Conservation (phyloP, 2,329 filamentous ascomycete species). For the Phyllosticta paracitricarpa region DNA sequence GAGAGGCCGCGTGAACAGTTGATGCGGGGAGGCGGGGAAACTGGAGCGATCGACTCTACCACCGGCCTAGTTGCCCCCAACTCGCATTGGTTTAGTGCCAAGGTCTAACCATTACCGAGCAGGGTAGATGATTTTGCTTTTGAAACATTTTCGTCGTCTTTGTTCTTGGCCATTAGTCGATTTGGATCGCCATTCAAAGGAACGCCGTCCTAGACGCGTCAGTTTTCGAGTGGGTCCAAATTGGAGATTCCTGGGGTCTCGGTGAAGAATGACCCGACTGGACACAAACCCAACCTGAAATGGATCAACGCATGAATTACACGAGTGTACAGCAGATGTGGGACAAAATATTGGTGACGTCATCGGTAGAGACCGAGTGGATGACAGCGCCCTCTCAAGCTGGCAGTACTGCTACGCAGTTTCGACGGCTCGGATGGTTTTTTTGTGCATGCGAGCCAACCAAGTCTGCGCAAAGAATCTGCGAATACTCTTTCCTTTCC, state of each 20-base stretch:
- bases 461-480: constrained; percentile 20
- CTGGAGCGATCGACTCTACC: background rate
- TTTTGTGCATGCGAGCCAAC: constrained; percentile 23
- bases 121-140: background rate
- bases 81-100: background rate
- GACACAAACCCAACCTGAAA: background rate
- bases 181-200: too few species aligned
- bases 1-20: background rate
- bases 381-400: background rate
- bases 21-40: background rate
- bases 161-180: background rate
- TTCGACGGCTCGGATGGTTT: constrained; percentile 16
- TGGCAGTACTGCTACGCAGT: constrained; percentile 13
- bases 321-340: background rate
- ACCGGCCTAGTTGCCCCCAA: background rate
- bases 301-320: background rate
- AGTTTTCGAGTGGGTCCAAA: background rate
- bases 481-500: constrained; percentile 25
- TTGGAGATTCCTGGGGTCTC: background rate
- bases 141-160: background rate
- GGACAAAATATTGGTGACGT: background rate
- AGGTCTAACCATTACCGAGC: background rate
- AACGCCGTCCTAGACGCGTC: background rate
- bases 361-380: background rate
- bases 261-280: background rate